Evolutionary conservation across 768 basidiomycete species (phyloP).

Genomic region (Leccinellum luteum): DNA sequence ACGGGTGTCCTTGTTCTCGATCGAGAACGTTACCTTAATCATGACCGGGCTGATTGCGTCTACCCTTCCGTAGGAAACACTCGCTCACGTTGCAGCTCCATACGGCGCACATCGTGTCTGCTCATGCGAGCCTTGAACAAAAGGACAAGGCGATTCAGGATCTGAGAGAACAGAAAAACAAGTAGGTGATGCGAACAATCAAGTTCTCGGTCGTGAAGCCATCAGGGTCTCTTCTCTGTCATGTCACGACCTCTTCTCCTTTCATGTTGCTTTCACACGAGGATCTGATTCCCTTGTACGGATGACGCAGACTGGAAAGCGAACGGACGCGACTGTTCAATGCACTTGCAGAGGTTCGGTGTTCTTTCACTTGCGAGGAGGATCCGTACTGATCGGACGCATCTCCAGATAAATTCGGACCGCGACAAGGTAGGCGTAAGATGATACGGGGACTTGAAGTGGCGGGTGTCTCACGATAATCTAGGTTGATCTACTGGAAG

Average conservation of each 20-base stretch:
- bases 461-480: slow-evolving; percentile 3
- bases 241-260: background rate
- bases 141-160: slow-evolving; percentile 80
- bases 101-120: slow-evolving; percentile 83
- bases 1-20: slow-evolving; percentile 1
- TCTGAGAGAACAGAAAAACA: slow-evolving; percentile 80
- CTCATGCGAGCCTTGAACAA: slow-evolving; percentile 74
- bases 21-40: background rate
- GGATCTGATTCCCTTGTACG: slow-evolving; percentile 13
- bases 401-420: slow-evolving; percentile 69
- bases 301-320: slow-evolving; percentile 59
- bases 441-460: slow-evolving; percentile 3
- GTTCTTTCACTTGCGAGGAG: slow-evolving; percentile 5
- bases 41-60: slow-evolving; percentile 11
- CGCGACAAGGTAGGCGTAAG: slow-evolving; percentile 57
- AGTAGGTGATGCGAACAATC: slow-evolving; percentile 44
- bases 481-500: slow-evolving; percentile 67
- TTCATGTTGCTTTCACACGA: background rate
- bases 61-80: slow-evolving; percentile 57
- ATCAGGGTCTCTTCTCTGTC: background rate
- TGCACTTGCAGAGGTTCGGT: slow-evolving; percentile 64
- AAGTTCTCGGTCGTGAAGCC: background rate
- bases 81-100: slow-evolving; percentile 81
- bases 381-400: slow-evolving; percentile 11
- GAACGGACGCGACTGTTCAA: slow-evolving; percentile 69